Percentiles rank a stretch among this genome's conserved stretches.
Conservation (phyloP, 805 yeast species). For the Saccharomycopsis javanensis region DNA sequence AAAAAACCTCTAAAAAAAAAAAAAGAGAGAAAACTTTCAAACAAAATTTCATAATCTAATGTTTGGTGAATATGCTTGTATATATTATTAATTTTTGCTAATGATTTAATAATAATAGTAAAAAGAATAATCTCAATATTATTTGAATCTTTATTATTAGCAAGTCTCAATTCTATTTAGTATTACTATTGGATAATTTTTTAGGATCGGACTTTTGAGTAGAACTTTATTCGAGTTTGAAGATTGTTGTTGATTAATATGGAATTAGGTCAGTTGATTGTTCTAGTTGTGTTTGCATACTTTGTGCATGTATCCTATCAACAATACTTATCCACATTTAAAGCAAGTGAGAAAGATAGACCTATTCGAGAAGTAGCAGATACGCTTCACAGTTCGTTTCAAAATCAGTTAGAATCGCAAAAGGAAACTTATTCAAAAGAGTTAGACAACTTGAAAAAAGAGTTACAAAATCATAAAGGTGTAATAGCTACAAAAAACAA, state of each 20-base stretch:
- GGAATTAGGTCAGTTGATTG: background rate
- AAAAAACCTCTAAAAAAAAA: background rate
- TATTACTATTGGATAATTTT: background rate
- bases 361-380: background rate
- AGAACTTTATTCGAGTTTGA: background rate
- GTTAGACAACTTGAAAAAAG: background rate
- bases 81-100: too few relatives aligned
- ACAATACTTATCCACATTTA: background rate
- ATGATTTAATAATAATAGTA: too few relatives aligned
- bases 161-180: too few relatives aligned
- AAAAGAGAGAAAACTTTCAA: background rate
- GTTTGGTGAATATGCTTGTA: too few relatives aligned
- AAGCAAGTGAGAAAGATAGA: background rate
- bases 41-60: too few relatives aligned
- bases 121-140: too few relatives aligned
- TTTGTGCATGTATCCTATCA: background rate
- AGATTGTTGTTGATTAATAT: background rate
- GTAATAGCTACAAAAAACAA: constrained; percentile 12
- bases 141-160: too few relatives aligned
- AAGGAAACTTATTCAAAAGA: background rate
- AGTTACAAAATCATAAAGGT: background rate
- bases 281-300: background rate
- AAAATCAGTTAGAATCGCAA: background rate
- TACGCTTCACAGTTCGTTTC: background rate
- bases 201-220: background rate